A percentile compares a stretch with the other conserved stretches of the same genome.
These are phyloP conservation scores for Sphaerulina musiva DNA, from an alignment of 2,329 filamentous ascomycete genomes.

Conservation along the genomic window DNA sequence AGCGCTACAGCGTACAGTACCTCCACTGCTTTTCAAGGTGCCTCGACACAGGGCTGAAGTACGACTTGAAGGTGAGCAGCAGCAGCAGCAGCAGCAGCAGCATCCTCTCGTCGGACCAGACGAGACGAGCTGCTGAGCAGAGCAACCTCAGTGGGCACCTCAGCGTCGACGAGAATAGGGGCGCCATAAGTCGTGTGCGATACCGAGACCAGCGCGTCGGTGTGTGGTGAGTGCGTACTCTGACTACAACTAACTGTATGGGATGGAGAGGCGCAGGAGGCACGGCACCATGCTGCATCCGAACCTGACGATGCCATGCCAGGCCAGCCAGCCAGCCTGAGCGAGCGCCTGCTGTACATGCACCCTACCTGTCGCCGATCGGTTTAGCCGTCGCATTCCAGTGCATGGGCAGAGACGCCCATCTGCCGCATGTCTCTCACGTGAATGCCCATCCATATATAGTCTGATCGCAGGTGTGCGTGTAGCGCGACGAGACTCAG, in stretches of 20 bases:
- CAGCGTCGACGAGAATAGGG: not conserved
- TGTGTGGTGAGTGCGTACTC: not conserved
- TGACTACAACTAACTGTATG: not conserved
- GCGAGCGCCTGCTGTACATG: not conserved
- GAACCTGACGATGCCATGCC: not conserved
- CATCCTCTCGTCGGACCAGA: too few relatives aligned
- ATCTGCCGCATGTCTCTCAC: not conserved
- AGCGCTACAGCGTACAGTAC: not conserved
- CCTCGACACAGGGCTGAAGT: constrained; percentile 7
- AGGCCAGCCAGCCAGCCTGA: not conserved
- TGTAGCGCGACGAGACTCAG: too few relatives aligned
- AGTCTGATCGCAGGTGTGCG: too few relatives aligned
- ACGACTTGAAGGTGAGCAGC: too few relatives aligned
- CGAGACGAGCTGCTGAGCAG: too few relatives aligned
- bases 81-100: too few relatives aligned
- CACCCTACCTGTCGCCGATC: not conserved
- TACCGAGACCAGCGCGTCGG: not conserved
- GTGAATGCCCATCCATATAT: not conserved
- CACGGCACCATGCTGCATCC: not conserved
- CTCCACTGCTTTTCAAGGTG: not conserved
- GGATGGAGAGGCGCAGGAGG: not conserved
- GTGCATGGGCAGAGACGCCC: constrained; percentile 1
- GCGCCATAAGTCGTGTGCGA: constrained; percentile 1
- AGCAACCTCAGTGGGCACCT: not conserved
- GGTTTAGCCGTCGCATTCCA: constrained; percentile 7